A percentile compares a stretch with the other conserved stretches of the same genome.
Evolutionary conservation across 2,329 filamentous ascomycete species (phyloP).

Genomic region (Ophiostoma triangulosporum): DNA sequence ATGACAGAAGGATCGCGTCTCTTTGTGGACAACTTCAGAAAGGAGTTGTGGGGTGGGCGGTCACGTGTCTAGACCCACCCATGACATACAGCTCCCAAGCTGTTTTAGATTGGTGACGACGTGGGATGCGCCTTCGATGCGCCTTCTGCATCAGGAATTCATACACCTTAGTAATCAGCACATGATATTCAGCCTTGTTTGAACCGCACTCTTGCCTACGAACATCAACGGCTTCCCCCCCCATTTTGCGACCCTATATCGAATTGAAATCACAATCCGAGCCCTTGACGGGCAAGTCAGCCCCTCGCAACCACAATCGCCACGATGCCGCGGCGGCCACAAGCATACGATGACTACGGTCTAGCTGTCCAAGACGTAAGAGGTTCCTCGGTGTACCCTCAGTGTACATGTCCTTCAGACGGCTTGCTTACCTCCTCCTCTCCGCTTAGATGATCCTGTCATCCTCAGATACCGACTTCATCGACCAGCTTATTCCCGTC

Average conservation of each 20-base stretch:
- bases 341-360: slow-evolving; percentile 19
- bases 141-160: not conserved
- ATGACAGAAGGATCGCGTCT: no score
- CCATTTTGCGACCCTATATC: not conserved
- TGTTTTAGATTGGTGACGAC: slow-evolving; percentile 5
- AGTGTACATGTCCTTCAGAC: not conserved
- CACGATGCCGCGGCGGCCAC: slow-evolving; percentile 16
- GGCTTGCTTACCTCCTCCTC: not conserved
- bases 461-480: slow-evolving; percentile 81
- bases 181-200: not conserved
- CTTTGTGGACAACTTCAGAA: no score
- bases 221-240: not conserved
- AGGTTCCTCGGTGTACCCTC: not conserved
- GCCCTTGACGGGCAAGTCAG: not conserved
- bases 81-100: slow-evolving; percentile 3
- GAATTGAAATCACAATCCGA: not conserved
- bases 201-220: not conserved
- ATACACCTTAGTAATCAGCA: not conserved
- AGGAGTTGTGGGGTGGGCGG: no score
- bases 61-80: not conserved
- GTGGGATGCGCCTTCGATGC: not conserved
- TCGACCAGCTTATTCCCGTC: slow-evolving; percentile 88
- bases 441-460: slow-evolving; percentile 70
- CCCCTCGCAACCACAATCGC: not conserved
- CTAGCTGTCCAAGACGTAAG: slow-evolving; percentile 17